Evolutionary conservation across 257 asterid species (phyloP), one percentile per base, ranked within the genome.

Genomic region (Avicennia marina): DNA sequence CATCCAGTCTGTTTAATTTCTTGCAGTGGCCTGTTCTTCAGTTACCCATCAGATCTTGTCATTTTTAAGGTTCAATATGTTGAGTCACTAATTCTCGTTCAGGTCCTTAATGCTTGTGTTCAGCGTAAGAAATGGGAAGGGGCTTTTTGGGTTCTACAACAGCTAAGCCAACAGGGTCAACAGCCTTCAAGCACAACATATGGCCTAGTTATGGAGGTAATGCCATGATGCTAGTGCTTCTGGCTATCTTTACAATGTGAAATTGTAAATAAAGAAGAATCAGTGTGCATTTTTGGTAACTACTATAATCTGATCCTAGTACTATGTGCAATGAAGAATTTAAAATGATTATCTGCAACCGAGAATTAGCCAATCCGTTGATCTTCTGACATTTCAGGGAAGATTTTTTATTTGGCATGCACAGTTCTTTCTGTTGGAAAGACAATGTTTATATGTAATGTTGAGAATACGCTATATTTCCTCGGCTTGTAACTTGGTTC

Each of bases 151-250:
- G 98, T 91, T 66, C 75, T 91, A 57, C 96, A 91, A 57, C 94
- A 88, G 71, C 72, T 91, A 65, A 76, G 79, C 60, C 60, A 75
- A 70, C 75, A 70, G 57, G 75, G 78, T 51, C 82, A 69, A 59
- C 80, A 73, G 58, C 96, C 95, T 39, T 79, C 90, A 24, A 67
- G 83, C 77, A 72, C 93, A 62, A 88, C 95, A 16, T 83, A 91
- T 75, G 98, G 96, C 65, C 78, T 91, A 51, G 84, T 80, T 60
- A 91, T 91, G 98, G 98, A 91, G 95, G 98, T 85, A 76, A n/a
- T n/a, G n/a, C n/a, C n/a, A n/a, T n/a, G n/a, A n/a, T n/a, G n/a
- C n/a, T n/a, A n/a, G n/a, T n/a, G n/a, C n/a, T n/a, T n/a, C n/a
- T n/a, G n/a, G n/a, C n/a, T n/a, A n/a, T n/a, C n/a, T n/a, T n/a